Evolutionary conservation across 495 filamentous ascomycete species (phyloP), one percentile per base, ranked within the genome.

Genomic region (Tirmania nivea): DNA sequence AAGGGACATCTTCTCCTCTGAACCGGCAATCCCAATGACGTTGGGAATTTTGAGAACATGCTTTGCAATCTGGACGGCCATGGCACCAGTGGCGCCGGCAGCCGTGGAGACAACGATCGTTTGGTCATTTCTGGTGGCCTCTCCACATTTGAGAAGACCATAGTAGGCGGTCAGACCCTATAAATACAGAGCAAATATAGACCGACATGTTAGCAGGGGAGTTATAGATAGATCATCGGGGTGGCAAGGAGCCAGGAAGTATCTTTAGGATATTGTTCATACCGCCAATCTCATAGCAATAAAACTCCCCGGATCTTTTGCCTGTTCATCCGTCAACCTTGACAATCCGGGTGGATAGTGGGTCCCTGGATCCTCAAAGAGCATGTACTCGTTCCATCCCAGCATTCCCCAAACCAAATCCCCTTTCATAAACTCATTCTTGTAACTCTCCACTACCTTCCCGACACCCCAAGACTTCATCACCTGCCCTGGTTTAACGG

Each of bases 31-130:
- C 0, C 78, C 79, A 58, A 78, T 68, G 9, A 83, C 71, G 34
- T 63, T 61, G 63, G 71, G 72, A 50, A 70, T 71, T 6, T 73
- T 72, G 3, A 79, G 51, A 1, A 78, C 60, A 56, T 75, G 69
- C 63, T 75, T 77, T 34, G 73, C 75, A 61, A 83, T 81, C 67
- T 86, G 81, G 4, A 78, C 80, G 11, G 71, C 80, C 1, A 83
- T 71, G 56, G 72, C 76, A 0, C 81, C 82, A 9, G 79, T 84
- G 0, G 80, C 81, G 10, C 81, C 81, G 5, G 82, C 82, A 4
- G 80, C 80, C 1, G 77, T 78, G 19, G 76, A 79, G 0, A 83
- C 74, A 11, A 83, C 78, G 8, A 83, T 78, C 5, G 77, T 76
- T n/a, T 48, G 20, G 51, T 83, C 77, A 6, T 74, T 76, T 0